Conservation (phyloP, 768 basidiomycete species). For the Bullera alba region DNA sequence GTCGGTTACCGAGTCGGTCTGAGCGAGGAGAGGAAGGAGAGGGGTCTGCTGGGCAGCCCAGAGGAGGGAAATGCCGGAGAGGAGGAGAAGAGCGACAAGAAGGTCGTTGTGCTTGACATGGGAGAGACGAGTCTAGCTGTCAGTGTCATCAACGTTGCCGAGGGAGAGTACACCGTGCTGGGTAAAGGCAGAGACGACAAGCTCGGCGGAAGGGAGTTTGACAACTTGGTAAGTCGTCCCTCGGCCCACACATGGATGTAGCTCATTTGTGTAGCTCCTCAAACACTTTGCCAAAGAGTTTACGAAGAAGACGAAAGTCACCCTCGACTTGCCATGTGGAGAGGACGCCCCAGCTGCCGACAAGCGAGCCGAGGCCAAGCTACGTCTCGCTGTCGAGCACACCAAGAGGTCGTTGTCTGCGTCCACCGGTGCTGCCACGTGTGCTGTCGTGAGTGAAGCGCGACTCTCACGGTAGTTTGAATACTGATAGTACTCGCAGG, state of each 20-base stretch:
- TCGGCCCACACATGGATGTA: background rate
- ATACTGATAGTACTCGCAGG: constrained; percentile 5
- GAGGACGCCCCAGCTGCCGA: constrained; percentile 58
- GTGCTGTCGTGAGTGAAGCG: constrained; percentile 64
- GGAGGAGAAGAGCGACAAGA: constrained; percentile 45
- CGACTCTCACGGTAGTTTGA: background rate
- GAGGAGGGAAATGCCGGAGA: constrained; percentile 44
- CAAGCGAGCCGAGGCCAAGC: constrained; percentile 83
- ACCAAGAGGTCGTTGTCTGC: constrained; percentile 90
- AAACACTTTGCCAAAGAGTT: constrained; percentile 93
- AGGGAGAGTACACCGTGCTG: constrained; percentile 47
- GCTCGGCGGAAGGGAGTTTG: constrained; percentile 46
- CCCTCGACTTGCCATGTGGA: constrained; percentile 55
- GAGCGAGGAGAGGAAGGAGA: constrained; percentile 40
- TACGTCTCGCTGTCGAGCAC: constrained; percentile 84
- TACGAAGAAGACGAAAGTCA: constrained; percentile 84
- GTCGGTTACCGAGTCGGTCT: constrained; percentile 49
- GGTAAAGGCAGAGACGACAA: constrained; percentile 44
- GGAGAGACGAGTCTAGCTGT: constrained; percentile 47
- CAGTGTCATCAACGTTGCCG: constrained; percentile 39
- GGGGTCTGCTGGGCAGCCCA: constrained; percentile 40
- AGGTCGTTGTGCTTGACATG: constrained; percentile 46
- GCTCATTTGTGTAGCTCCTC: constrained; percentile 55
- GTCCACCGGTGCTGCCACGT: constrained; percentile 75
- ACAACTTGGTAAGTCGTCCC: constrained; percentile 42